A percentile compares a stretch with the other conserved stretches of the same genome.
These are phyloP conservation scores for Talaromyces atroroseus DNA, from an alignment of 2,329 filamentous ascomycete genomes.

Conservation along the genomic window DNA sequence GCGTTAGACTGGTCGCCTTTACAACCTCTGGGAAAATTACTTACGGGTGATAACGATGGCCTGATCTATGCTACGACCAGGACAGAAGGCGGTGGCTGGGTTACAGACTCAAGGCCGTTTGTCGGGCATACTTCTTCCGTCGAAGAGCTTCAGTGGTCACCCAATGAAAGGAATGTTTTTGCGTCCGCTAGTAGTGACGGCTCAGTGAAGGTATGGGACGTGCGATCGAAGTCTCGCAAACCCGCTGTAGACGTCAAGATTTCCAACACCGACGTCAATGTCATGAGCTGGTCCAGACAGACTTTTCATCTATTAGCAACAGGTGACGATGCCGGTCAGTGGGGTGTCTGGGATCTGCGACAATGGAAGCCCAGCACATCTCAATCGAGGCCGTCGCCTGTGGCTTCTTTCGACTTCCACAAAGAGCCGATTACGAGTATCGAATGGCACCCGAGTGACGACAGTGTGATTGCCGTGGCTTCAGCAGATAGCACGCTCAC, in stretches of 20 bases:
- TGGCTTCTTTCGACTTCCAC: constrained; percentile 94
- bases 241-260: constrained; percentile 83
- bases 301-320: constrained; percentile 86
- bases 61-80: constrained; percentile 83
- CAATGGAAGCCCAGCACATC: constrained; percentile 73
- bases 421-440: constrained; percentile 93
- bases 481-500: constrained; percentile 92
- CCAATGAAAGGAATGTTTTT: constrained; percentile 87
- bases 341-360: constrained; percentile 93
- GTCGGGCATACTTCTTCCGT: constrained; percentile 78
- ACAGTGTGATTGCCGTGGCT: constrained; percentile 89
- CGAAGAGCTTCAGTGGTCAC: constrained; percentile 96
- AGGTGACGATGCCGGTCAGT: constrained; percentile 86
- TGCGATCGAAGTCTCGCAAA: constrained; percentile 80
- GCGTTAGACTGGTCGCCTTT: constrained; percentile 93
- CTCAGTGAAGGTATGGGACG: constrained; percentile 92
- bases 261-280: constrained; percentile 83
- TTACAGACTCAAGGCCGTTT: constrained; percentile 78
- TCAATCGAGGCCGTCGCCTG: constrained; percentile 61
- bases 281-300: constrained; percentile 89
- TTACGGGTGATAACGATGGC: constrained; percentile 88
- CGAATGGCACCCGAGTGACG: constrained; percentile 96
- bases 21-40: constrained; percentile 72
- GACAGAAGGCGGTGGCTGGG: constrained; percentile 81
- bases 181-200: constrained; percentile 91